Evolutionary conservation across 192 early-diverging fungal species (phyloP).

Genomic region (Gonapodya prolifera): DNA sequence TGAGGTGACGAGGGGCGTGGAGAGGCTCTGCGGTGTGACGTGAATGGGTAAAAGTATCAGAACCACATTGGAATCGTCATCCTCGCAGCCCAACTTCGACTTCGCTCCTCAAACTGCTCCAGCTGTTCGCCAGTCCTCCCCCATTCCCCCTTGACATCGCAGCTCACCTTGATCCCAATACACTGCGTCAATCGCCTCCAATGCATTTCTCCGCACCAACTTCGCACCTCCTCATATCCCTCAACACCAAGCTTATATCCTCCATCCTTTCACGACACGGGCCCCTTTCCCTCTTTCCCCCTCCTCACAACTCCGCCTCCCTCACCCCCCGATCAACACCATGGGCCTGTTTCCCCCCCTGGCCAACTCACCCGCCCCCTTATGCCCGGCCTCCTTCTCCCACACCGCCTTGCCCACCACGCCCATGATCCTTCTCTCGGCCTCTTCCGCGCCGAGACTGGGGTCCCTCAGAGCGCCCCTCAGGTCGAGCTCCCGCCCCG

Average conservation of each 20-base stretch:
- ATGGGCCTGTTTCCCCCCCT: slow-evolving; percentile 6
- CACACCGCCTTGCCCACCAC: neutral
- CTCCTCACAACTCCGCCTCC: neutral
- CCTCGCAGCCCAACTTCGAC: too few relatives aligned
- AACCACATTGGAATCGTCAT: too few relatives aligned
- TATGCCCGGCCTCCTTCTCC: slow-evolving; percentile 1
- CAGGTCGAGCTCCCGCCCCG: neutral
- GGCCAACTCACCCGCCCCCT: neutral
- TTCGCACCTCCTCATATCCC: neutral
- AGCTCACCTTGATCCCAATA: too few relatives aligned
- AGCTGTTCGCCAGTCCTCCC: too few relatives aligned
- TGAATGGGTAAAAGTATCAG: too few relatives aligned
- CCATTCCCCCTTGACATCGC: too few relatives aligned
- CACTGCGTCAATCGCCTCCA: too few relatives aligned
- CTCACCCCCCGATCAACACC: slow-evolving; percentile 5
- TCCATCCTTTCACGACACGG: too few relatives aligned
- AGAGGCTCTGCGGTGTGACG: too few relatives aligned
- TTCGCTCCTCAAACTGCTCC: too few relatives aligned
- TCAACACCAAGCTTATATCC: neutral
- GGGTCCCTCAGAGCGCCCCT: neutral
- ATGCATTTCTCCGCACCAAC: neutral
- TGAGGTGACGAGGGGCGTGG: too few relatives aligned
- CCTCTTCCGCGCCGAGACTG: neutral
- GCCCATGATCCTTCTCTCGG: neutral
- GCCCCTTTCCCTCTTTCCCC: neutral